Evolutionary conservation across 257 asterid genomes (phyloP), one percentile per base, ranked within the genome.

Genomic region (Penstemon eatonii): DNA sequence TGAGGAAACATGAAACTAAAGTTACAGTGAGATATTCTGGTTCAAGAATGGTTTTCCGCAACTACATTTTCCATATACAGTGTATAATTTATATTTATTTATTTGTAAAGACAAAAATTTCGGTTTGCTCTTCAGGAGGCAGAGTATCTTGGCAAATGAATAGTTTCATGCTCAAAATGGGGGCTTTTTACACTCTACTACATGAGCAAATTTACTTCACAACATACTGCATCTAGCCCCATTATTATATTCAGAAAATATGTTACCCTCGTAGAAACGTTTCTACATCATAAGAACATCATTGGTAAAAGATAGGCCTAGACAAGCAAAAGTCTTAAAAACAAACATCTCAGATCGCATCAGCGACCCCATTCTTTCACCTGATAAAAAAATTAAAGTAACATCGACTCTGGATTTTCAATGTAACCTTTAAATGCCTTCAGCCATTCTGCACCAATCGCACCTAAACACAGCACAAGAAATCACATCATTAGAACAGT

Each of bases 391-490:
- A 51, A 49, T 82, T 63, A 91, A 44, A 94, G 96, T 81, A 92
- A 65, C 99, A 94, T 91, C 0, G 96, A 73, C 73, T 91, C 95
- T 4, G 99, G 99, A 68, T 81, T 91, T 85, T 94, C 99, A 12
- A 94, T 86, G 85, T 91, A 94, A 74, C 96, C 93, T 78, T 94
- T 94, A 39, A 94, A 94, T 43, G 96, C 96, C 82, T 91, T 94
- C 73, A 94, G 83, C 99, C 99, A 94, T 81, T 94, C 98, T 3
- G 99, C 99, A 56, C 98, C 99, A 40, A 94, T 80, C 8, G 98
- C 99, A 33, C 99, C 99, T 94, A 69, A 61, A 73, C 75, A 75
- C 55, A 81, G 33, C 33, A 67, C 37, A 66, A 25, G 42, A 63
- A 41, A 13, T 12, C n/a, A 68, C 38, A 13, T 19, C 72, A 53